These are phyloP conservation scores for Cladophialophora immunda DNA, from an alignment of 2,329 filamentous ascomycete genomes.

Conservation along the genomic window DNA sequence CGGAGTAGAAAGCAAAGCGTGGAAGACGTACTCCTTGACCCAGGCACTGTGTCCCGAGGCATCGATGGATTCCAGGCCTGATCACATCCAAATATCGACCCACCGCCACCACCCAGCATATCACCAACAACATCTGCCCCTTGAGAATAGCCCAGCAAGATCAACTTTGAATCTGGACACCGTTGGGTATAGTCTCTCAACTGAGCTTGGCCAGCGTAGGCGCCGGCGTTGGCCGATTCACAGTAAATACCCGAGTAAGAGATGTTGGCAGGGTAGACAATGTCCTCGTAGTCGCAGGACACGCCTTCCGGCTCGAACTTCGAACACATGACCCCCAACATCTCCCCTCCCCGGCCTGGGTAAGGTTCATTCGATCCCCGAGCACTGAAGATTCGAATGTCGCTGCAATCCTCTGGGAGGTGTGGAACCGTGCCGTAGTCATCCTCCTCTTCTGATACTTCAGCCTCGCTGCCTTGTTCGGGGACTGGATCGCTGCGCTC, in stretches of 20 bases:
- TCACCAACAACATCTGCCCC: slow-evolving; percentile 45
- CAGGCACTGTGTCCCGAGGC: slow-evolving; percentile 14
- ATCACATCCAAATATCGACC: slow-evolving; percentile 29
- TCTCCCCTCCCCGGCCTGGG: slow-evolving; percentile 28
- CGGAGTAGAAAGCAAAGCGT: too few relatives aligned
- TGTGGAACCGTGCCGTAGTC: slow-evolving; percentile 18
- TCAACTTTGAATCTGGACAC: slow-evolving; percentile 44
- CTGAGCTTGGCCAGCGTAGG: slow-evolving; percentile 19
- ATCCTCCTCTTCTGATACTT: slow-evolving; percentile 5
- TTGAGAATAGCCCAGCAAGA: slow-evolving; percentile 46
- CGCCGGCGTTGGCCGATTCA: slow-evolving; percentile 24
- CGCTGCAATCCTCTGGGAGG: slow-evolving; percentile 26
- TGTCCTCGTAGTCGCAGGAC: slow-evolving; percentile 33
- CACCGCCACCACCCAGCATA: slow-evolving; percentile 44
- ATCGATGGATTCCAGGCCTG: slow-evolving; percentile 26
- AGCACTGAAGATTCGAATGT: slow-evolving; percentile 29
- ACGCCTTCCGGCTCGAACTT: slow-evolving; percentile 21
- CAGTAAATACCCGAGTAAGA: slow-evolving; percentile 26
- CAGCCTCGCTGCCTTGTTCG: slow-evolving; percentile 8
- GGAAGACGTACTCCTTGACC: slow-evolving; percentile 26
- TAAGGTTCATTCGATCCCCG: slow-evolving; percentile 32
- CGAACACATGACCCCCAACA: slow-evolving; percentile 22
- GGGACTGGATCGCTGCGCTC: not conserved
- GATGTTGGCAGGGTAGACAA: slow-evolving; percentile 34
- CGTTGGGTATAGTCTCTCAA: slow-evolving; percentile 24